Conservation (phyloP, 225 moss, liverwort and hornwort genomes). For the Takakia lepidozioides region DNA sequence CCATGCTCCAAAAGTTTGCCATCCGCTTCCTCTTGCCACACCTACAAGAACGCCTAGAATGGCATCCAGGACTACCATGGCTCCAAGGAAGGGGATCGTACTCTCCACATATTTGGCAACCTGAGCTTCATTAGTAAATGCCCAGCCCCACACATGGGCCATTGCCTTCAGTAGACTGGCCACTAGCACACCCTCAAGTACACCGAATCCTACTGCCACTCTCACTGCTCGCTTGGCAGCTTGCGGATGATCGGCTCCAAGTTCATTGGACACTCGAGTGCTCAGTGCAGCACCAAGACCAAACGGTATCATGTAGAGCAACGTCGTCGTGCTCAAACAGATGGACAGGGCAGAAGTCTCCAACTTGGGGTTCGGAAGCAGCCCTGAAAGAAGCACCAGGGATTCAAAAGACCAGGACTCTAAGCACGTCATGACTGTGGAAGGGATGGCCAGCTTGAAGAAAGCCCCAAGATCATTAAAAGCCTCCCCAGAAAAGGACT, state of each 20-base stretch:
- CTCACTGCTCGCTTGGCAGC: too few relatives aligned
- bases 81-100: constrained; percentile 28
- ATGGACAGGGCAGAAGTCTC: constrained; percentile 38
- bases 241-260: constrained; percentile 52
- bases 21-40: too few relatives aligned
- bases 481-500: constrained; percentile 19
- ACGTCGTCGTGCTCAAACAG: constrained; percentile 22
- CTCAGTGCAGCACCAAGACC: constrained; percentile 45
- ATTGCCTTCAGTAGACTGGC: neutral
- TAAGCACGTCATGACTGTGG: constrained; percentile 38
- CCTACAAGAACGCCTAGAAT: constrained; percentile 36
- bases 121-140: constrained; percentile 33
- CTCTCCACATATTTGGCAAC: constrained; percentile 23
- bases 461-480: constrained; percentile 29
- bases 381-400: constrained; percentile 34
- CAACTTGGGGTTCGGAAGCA: constrained; percentile 38
- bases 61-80: constrained; percentile 18
- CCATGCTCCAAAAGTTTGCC: constrained; percentile 29
- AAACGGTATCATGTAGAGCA: constrained; percentile 45
- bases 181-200: constrained; percentile 10
- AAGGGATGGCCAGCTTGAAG: constrained; percentile 23
- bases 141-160: constrained; percentile 22
- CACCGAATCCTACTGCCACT: constrained; percentile 32
- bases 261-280: constrained; percentile 49
- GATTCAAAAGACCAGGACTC: constrained; percentile 47